Percentiles rank a stretch among this genome's conserved stretches.
Conservation (phyloP, 768 basidiomycete species). For the Kwoniella sp. region DNA sequence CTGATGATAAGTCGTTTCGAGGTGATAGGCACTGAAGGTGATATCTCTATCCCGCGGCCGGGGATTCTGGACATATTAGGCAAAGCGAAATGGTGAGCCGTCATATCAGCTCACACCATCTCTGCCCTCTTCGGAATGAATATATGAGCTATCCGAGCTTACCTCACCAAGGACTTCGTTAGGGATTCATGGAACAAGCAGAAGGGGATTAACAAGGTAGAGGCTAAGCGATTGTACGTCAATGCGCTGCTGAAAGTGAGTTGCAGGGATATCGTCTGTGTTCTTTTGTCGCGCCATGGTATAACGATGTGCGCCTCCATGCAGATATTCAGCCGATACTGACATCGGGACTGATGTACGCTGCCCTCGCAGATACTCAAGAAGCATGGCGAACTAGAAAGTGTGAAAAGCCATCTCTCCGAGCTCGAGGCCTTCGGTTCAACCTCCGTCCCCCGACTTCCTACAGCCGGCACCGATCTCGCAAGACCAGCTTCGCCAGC, state of each 20-base stretch:
- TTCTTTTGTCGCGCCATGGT: no score
- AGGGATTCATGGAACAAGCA: conserved; percentile 77
- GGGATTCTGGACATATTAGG: conserved; percentile 89
- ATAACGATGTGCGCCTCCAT: no score
- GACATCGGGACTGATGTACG: background rate
- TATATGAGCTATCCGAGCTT: conserved; percentile 6
- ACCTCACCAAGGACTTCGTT: background rate
- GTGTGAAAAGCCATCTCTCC: conserved; percentile 16
- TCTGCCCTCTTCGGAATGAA: background rate
- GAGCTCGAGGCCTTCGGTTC: conserved; percentile 36
- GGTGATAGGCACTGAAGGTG: conserved; percentile 79
- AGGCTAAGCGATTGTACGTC: conserved; percentile 88
- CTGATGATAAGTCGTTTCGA: no score
- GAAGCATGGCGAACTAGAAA: conserved; percentile 27
- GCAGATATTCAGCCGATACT: background rate
- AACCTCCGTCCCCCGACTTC: background rate
- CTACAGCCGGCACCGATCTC: background rate
- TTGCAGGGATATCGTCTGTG: background rate
- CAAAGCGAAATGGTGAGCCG: conserved; percentile 81
- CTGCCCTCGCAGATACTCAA: conserved; percentile 34
- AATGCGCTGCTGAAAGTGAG: conserved; percentile 79
- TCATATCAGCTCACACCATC: no score
- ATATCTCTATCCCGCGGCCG: conserved; percentile 76
- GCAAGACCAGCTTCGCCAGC: conserved; percentile 35
- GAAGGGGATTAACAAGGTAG: conserved; percentile 72